Evolutionary conservation across 2,329 filamentous ascomycete genomes (phyloP).

Genomic region (Madurella fahalii): DNA sequence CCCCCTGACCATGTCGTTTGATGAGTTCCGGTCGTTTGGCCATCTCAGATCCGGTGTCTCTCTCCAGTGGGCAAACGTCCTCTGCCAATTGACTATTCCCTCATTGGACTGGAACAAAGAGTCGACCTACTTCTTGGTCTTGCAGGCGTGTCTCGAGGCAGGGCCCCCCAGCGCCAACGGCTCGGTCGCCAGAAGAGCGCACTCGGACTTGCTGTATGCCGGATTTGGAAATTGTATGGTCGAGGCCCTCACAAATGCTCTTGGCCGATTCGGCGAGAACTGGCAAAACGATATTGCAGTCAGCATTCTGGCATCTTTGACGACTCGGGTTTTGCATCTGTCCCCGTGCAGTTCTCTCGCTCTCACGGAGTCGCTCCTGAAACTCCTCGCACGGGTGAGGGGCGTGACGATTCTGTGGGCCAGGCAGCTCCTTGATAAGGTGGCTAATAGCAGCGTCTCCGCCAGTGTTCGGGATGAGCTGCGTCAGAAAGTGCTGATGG

Average conservation of each 20-base stretch:
- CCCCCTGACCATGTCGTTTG: constrained; percentile 44
- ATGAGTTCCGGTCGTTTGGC: constrained; percentile 53
- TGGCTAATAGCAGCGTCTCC: constrained; percentile 18
- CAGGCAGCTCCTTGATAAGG: constrained; percentile 29
- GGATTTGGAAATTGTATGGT: constrained; percentile 35
- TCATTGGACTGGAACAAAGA: constrained; percentile 47
- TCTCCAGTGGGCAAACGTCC: constrained; percentile 55
- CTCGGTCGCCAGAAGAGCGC: constrained; percentile 31
- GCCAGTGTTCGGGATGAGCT: constrained; percentile 32
- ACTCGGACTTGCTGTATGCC: constrained; percentile 34
- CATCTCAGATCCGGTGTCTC: constrained; percentile 43
- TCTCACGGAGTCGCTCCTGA: constrained; percentile 28
- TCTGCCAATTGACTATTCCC: constrained; percentile 45
- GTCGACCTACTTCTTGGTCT: constrained; percentile 44
- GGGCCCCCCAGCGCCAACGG: constrained; percentile 28
- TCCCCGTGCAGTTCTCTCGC: constrained; percentile 15
- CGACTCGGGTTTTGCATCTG: constrained; percentile 42
- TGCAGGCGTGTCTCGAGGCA: constrained; percentile 49
- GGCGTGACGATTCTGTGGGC: constrained; percentile 39
- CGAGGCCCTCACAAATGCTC: constrained; percentile 28
- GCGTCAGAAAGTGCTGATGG: constrained; percentile 32
- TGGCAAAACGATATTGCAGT: constrained; percentile 46
- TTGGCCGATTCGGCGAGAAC: constrained; percentile 41
- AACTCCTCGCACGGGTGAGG: constrained; percentile 33
- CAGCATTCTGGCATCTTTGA: constrained; percentile 37